Evolutionary conservation across 768 basidiomycete species (phyloP).

Genomic region (Clavulina sp.): DNA sequence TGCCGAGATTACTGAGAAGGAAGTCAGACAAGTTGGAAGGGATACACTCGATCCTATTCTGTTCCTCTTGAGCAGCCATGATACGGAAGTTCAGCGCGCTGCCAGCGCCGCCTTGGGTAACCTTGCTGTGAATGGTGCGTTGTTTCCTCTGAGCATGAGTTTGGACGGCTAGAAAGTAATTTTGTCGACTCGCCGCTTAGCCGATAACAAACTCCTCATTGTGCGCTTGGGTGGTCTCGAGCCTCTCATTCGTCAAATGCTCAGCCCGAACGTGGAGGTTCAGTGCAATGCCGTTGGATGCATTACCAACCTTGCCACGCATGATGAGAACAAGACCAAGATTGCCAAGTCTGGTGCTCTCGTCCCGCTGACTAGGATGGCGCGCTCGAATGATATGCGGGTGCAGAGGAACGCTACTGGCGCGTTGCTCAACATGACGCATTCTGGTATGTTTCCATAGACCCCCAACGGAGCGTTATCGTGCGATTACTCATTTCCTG

Average conservation of each 20-base stretch:
- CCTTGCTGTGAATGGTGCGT: slow-evolving; percentile 91
- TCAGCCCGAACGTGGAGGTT: slow-evolving; percentile 95
- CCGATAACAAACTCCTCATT: slow-evolving; percentile 97
- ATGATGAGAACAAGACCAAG: slow-evolving; percentile 97
- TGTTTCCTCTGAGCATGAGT: slow-evolving; percentile 7
- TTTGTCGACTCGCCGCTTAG: slow-evolving; percentile 25
- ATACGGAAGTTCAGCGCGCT: slow-evolving; percentile 96
- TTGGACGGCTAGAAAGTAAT: slow-evolving; percentile 8
- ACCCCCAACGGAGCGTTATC: too few species aligned
- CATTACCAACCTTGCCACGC: slow-evolving; percentile 78
- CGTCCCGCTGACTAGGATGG: slow-evolving; percentile 87
- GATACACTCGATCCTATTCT: slow-evolving; percentile 97
- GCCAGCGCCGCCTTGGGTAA: slow-evolving; percentile 96
- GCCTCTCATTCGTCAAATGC: slow-evolving; percentile 96
- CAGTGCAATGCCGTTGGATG: slow-evolving; percentile 99
- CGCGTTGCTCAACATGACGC: slow-evolving; percentile 96
- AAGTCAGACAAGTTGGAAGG: slow-evolving; percentile 87
- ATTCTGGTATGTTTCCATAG: slow-evolving; percentile 55
- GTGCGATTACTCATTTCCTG: background rate
- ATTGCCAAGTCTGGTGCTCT: slow-evolving; percentile 99
- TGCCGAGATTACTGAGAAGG: slow-evolving; percentile 99
- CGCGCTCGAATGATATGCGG: slow-evolving; percentile 96
- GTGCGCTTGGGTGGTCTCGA: slow-evolving; percentile 95
- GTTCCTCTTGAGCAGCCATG: slow-evolving; percentile 91
- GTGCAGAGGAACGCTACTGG: slow-evolving; percentile 98